A percentile compares a stretch with the other conserved stretches of the same genome.
Conservation (phyloP, 371 early-diverging fungal species). For the Blastocladiella emersonii region DNA sequence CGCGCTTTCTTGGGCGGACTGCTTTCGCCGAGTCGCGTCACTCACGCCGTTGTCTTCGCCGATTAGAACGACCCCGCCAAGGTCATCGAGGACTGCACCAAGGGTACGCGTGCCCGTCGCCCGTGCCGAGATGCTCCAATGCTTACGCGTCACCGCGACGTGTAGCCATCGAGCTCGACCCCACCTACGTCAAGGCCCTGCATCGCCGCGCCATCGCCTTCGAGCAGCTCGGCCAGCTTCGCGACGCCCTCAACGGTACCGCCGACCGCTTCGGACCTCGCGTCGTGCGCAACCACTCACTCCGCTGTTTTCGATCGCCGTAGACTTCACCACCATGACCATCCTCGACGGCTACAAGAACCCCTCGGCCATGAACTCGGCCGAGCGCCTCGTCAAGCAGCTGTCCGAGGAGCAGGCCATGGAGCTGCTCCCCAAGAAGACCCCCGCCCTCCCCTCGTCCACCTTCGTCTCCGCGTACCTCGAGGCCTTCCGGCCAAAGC, state of each 20-base stretch:
- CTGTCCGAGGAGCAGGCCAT: conserved; percentile 61
- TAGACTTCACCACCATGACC: conserved; percentile 82
- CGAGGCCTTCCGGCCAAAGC: conserved; percentile 63
- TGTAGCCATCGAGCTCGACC: conserved; percentile 55
- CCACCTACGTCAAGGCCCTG: conserved; percentile 66
- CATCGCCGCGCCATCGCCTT: conserved; percentile 72
- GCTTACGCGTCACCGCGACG: not conserved
- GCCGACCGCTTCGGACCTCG: not conserved
- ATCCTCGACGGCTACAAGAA: conserved; percentile 87
- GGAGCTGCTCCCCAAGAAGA: conserved; percentile 50
- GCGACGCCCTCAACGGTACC: conserved; percentile 61
- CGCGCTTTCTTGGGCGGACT: not conserved
- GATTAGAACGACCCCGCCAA: conserved; percentile 39
- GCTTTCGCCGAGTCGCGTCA: too few species aligned
- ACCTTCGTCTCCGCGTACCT: conserved; percentile 82
- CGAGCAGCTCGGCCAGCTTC: conserved; percentile 38
- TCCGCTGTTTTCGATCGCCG: not conserved
- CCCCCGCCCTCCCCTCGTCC: conserved; percentile 63
- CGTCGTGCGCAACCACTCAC: conserved; percentile 18
- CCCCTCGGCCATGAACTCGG: conserved; percentile 56
- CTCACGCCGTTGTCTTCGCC: not conserved
- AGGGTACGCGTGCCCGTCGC: too few species aligned
- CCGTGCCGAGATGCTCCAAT: too few species aligned
- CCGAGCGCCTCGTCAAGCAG: conserved; percentile 78
- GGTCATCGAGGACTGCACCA: conserved; percentile 37